Evolutionary conservation across 2,329 filamentous ascomycete species (phyloP).

Genomic region (Acarospora socialis): DNA sequence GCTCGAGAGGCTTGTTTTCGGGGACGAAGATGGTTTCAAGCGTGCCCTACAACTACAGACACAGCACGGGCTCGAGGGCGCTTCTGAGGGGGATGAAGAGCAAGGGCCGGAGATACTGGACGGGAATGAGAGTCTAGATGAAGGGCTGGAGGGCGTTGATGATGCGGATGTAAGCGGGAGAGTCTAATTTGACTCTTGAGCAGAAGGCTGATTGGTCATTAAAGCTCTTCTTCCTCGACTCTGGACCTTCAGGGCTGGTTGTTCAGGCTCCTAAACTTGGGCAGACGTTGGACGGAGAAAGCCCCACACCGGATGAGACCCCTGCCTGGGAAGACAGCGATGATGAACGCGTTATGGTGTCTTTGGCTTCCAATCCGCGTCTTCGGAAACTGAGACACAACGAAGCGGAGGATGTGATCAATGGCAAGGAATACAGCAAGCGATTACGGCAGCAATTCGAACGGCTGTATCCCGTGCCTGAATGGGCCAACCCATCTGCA

Average conservation of each 20-base stretch:
- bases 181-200: constrained; percentile 6
- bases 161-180: constrained; percentile 61
- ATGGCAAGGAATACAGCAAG: constrained; percentile 69
- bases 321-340: constrained; percentile 90
- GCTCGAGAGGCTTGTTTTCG: constrained; percentile 77
- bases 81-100: constrained; percentile 33
- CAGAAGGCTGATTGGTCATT: constrained; percentile 4
- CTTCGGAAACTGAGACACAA: constrained; percentile 70
- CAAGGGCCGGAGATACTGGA: neutral
- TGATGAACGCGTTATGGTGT: constrained; percentile 75
- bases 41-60: constrained; percentile 46
- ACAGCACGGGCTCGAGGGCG: constrained; percentile 20
- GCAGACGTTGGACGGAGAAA: too few relatives aligned
- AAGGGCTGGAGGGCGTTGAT: constrained; percentile 48
- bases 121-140: too few relatives aligned
- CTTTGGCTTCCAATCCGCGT: constrained; percentile 59
- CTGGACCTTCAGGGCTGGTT: constrained; percentile 35
- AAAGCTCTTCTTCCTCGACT: constrained; percentile 69
- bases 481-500: constrained; percentile 41
- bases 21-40: constrained; percentile 70
- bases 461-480: constrained; percentile 45
- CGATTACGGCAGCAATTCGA: constrained; percentile 66
- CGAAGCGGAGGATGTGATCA: constrained; percentile 74
- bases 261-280: too few relatives aligned
- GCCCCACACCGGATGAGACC: too few relatives aligned